Evolutionary conservation across 768 basidiomycete species (phyloP).

Genomic region (Russula virescens): DNA sequence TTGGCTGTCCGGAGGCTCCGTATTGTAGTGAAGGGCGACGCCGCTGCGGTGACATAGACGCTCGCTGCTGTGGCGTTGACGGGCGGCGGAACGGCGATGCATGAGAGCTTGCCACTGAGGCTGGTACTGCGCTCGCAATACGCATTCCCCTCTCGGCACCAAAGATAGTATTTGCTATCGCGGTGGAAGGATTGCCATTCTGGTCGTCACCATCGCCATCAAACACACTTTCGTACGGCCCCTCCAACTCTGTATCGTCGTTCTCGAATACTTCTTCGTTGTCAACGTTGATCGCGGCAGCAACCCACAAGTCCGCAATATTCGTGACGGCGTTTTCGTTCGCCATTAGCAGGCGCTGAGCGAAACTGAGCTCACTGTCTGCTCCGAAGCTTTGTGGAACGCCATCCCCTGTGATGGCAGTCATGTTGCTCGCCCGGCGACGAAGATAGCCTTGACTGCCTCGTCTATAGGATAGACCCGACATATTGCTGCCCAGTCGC

Average conservation of each 20-base stretch:
- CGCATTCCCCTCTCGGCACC: conserved; percentile 8
- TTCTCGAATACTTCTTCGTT: conserved; percentile 72
- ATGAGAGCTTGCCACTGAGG: conserved; percentile 14
- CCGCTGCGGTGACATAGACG: conserved; percentile 16
- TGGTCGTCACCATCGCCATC: conserved; percentile 32
- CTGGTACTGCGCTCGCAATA: neutral
- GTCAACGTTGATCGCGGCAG: conserved; percentile 92
- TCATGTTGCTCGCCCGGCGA: conserved; percentile 41
- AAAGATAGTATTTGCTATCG: neutral
- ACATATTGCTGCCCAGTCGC: conserved; percentile 21
- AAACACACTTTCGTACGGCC: conserved; percentile 25
- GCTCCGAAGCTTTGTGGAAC: conserved; percentile 35
- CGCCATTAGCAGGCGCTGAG: conserved; percentile 82
- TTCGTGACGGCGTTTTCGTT: conserved; percentile 94
- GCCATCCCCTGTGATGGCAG: conserved; percentile 32
- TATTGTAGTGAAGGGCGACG: conserved; percentile 23
- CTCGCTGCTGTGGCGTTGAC: conserved; percentile 21
- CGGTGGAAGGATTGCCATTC: conserved; percentile 22
- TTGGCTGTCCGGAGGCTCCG: conserved; percentile 21
- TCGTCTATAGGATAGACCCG: conserved; percentile 35
- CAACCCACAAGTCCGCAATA: conserved; percentile 96
- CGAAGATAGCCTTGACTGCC: conserved; percentile 52
- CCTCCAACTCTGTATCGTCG: conserved; percentile 38
- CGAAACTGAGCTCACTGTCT: conserved; percentile 70
- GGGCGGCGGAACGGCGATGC: conserved; percentile 19